Percentiles rank a stretch among this genome's conserved stretches.
These are phyloP conservation scores for Coniferiporia sulphurascens DNA, from an alignment of 1,284 basidiomycete species.

Conservation along the genomic window DNA sequence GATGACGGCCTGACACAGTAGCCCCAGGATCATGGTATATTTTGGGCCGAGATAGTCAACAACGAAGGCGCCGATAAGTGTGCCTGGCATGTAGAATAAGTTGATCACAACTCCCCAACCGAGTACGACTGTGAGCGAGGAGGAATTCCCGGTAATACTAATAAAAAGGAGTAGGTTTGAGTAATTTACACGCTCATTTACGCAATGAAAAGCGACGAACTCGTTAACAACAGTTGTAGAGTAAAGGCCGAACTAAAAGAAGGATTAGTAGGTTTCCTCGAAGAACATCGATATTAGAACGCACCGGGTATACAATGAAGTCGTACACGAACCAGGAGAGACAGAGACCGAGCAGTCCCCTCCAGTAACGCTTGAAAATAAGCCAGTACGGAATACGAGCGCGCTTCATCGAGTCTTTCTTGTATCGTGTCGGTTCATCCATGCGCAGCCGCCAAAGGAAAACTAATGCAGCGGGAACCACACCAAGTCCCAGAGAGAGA, in stretches of 20 bases:
- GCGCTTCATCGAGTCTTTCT: constrained; percentile 71
- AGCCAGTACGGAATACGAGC: constrained; percentile 72
- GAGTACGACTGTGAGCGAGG: constrained; percentile 54
- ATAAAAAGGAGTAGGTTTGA: not conserved
- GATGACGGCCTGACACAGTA: constrained; percentile 64
- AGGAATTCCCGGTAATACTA: constrained; percentile 54
- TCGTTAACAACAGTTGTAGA: constrained; percentile 72
- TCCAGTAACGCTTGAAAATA: constrained; percentile 79
- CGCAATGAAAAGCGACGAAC: constrained; percentile 30
- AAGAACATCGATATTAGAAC: constrained; percentile 1
- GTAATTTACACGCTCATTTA: not conserved
- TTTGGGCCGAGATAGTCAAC: constrained; percentile 75
- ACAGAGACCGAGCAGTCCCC: constrained; percentile 62
- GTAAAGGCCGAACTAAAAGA: constrained; percentile 72
- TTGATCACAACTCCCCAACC: constrained; percentile 78
- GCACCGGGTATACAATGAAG: constrained; percentile 58
- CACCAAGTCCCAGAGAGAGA: constrained; percentile 82
- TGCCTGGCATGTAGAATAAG: constrained; percentile 77
- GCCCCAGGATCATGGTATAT: constrained; percentile 69
- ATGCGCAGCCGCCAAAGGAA: constrained; percentile 86
- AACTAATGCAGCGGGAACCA: constrained; percentile 75
- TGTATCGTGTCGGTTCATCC: constrained; percentile 72
- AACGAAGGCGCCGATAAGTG: constrained; percentile 72
- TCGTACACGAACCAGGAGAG: constrained; percentile 85
- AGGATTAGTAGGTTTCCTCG: not conserved